Conservation (phyloP, 257 asterid genomes). For the Scutellaria baicalensis region DNA sequence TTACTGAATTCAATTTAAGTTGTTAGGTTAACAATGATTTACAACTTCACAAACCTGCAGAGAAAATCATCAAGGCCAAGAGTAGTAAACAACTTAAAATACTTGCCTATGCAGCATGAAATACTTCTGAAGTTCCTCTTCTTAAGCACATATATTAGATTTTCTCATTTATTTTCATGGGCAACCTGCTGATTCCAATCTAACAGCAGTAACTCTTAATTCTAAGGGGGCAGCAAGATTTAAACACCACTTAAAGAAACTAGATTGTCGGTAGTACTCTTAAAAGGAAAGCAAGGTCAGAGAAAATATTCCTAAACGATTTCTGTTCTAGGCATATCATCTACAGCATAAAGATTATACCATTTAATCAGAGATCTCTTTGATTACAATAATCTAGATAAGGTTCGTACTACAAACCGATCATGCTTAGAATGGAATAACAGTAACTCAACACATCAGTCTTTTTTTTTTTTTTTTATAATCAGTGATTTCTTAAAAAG, state of each 20-base stretch:
- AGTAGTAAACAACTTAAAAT: not conserved
- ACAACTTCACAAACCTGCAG: not conserved
- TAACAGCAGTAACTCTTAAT: not conserved
- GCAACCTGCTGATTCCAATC: not conserved
- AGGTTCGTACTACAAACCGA: too few relatives aligned
- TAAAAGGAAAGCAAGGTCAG: not conserved
- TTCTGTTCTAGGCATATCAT: too few relatives aligned
- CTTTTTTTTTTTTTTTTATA: too few relatives aligned
- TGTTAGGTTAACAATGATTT: conserved; percentile 2
- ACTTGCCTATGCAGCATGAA: not conserved
- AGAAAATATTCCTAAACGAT: too few relatives aligned
- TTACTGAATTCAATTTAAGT: not conserved
- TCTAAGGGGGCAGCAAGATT: not conserved
- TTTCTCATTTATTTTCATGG: not conserved
- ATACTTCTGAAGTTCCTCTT: not conserved
- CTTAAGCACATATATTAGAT: not conserved
- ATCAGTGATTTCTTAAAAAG: too few relatives aligned
- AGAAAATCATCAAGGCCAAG: not conserved
- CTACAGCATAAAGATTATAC: too few relatives aligned
- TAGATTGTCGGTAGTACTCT: not conserved
- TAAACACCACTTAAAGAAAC: not conserved
- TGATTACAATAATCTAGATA: too few relatives aligned
- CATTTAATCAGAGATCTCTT: too few relatives aligned
- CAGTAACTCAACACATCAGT: too few relatives aligned
- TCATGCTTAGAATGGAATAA: too few relatives aligned